phyloP scores from a whole-genome alignment of 495 filamentous ascomycete species.

The Penicillium lividum region DNA sequence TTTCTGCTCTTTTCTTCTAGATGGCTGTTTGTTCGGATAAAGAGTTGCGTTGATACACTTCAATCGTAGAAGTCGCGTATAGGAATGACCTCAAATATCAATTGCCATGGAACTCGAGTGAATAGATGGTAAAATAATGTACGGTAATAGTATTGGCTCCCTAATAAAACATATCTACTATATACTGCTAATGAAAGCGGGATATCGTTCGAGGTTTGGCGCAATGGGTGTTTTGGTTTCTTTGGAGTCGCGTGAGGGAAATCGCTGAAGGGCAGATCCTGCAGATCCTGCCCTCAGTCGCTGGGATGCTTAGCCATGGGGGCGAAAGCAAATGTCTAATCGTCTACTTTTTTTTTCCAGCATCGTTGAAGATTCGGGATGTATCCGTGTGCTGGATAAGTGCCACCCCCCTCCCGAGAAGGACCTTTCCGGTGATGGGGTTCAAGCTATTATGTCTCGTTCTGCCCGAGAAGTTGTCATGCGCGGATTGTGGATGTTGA shows the following conservation, averaged over 20 bases:
- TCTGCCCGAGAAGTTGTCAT: slow-evolving; percentile 16
- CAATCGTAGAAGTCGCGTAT: background rate
- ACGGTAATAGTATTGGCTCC: background rate
- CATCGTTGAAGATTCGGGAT: slow-evolving; percentile 35
- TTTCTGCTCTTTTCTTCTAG: background rate
- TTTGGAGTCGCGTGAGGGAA: slow-evolving; percentile 30
- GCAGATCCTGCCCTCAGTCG: background rate
- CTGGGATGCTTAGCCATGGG: background rate
- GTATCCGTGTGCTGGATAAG: slow-evolving; percentile 19
- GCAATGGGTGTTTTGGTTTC: slow-evolving; percentile 22
- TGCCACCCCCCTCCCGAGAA: slow-evolving; percentile 4
- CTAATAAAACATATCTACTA: background rate
- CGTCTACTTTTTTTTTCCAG: slow-evolving; percentile 28
- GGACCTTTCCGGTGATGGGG: background rate
- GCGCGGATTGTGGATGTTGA: slow-evolving; percentile 39
- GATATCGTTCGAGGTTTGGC: slow-evolving; percentile 15
- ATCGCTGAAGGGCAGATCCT: slow-evolving; percentile 11
- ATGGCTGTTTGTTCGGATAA: background rate
- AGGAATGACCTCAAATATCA: background rate
- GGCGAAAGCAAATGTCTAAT: slow-evolving; percentile 14
- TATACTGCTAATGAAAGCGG: background rate
- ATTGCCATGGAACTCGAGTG: background rate
- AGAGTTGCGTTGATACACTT: background rate
- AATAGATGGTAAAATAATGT: no score
- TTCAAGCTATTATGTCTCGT: slow-evolving; percentile 7